Evolutionary conservation across 1,139 yeast species (phyloP).

Genomic region (Lodderomyces margitis): DNA sequence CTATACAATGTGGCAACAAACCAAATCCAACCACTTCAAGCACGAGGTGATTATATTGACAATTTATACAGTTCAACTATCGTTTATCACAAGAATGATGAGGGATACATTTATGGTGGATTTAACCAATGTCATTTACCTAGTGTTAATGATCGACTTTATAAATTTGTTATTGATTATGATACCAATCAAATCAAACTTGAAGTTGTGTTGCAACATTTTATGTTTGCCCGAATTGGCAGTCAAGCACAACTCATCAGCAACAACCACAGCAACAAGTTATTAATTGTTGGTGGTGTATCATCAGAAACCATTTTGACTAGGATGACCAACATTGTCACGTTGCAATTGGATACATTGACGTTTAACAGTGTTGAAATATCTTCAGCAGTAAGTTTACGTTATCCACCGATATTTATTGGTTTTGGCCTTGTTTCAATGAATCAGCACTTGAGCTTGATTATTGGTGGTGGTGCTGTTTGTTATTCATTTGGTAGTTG

Average conservation of each 20-base stretch:
- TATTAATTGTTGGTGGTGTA: constrained; percentile 64
- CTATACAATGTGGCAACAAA: constrained; percentile 21
- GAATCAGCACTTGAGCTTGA: constrained; percentile 5
- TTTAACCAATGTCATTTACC: constrained; percentile 33
- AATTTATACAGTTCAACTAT: constrained; percentile 32
- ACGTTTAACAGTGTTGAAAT: constrained; percentile 26
- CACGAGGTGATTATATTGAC: constrained; percentile 17
- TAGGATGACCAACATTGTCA: constrained; percentile 20
- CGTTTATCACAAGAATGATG: constrained; percentile 20
- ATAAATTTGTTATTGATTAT: constrained; percentile 26
- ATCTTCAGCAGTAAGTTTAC: constrained; percentile 32
- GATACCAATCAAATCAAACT: background rate
- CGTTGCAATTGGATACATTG: constrained; percentile 19
- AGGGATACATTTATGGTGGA: constrained; percentile 59
- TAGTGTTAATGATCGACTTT: constrained; percentile 31
- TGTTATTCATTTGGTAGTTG: constrained; percentile 82
- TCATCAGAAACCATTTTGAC: constrained; percentile 38
- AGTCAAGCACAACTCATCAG: constrained; percentile 30
- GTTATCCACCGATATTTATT: constrained; percentile 52
- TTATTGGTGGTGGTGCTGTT: constrained; percentile 77
- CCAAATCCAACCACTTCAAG: constrained; percentile 15
- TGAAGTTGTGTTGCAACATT: constrained; percentile 9
- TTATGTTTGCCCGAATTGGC: constrained; percentile 43
- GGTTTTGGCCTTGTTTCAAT: constrained; percentile 48
- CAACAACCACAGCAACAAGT: constrained; percentile 21